phyloP scores from a whole-genome alignment of 306 rosid genomes.

The Inga oerstediana region DNA sequence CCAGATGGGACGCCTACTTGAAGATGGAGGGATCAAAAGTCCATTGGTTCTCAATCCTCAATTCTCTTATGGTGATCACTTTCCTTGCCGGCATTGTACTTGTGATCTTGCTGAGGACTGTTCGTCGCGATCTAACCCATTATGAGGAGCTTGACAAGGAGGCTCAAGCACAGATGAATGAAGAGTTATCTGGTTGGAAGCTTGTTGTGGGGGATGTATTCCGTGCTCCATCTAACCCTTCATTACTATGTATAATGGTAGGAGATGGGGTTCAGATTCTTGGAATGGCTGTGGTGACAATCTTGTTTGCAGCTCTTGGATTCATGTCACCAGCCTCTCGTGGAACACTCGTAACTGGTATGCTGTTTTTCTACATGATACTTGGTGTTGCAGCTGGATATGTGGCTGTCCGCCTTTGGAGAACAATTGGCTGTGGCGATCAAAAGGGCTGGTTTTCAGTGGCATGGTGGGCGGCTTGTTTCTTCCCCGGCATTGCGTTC shows the following conservation, averaged over 20 bases:
- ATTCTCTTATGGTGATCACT: conserved; percentile 6
- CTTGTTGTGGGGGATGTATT: conserved; percentile 12
- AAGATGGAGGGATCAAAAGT: conserved; percentile 87
- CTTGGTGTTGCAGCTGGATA: conserved; percentile 26
- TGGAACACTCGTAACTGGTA: not conserved
- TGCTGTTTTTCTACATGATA: not conserved
- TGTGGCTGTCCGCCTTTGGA: conserved; percentile 77
- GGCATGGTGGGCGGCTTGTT: conserved; percentile 72
- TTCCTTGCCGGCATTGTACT: conserved; percentile 42
- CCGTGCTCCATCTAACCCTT: not conserved
- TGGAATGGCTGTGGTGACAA: conserved; percentile 5
- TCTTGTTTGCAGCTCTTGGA: not conserved
- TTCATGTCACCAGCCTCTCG: conserved; percentile 11
- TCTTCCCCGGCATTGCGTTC: conserved; percentile 84
- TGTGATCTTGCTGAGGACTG: conserved; percentile 74
- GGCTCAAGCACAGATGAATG: not conserved
- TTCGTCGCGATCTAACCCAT: conserved; percentile 72
- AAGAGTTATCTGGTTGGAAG: conserved; percentile 4
- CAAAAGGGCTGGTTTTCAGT: conserved; percentile 71
- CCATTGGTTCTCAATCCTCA: conserved; percentile 46
- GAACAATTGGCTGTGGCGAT: conserved; percentile 70
- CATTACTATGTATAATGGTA: not conserved
- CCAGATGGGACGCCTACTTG: conserved; percentile 86
- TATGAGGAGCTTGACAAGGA: conserved; percentile 32
- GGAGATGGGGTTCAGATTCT: conserved; percentile 13